Evolutionary conservation across 768 basidiomycete species (phyloP), one percentile per base, ranked within the genome.

Genomic region (Candolleomyces efflorescens): DNA sequence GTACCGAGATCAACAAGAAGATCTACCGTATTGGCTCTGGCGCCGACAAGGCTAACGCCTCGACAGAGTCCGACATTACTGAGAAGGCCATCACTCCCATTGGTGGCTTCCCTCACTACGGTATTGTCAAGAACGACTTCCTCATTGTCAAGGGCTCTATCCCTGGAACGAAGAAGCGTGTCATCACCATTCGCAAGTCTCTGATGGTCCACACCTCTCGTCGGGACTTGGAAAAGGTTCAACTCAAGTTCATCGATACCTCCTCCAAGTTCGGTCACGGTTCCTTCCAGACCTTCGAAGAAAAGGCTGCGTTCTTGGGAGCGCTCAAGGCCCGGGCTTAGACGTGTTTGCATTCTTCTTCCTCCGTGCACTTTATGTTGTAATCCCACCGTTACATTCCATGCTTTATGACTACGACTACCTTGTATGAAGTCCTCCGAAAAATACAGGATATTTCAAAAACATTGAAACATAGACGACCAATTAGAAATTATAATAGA

Each of bases 91-190:
- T 96, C 73, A 98, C 92, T 57, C 97, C 97, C 54, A 84, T 98
- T 86, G 97, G 97, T 80, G 97, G 96, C 71, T 99, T 96, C 89
- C 94, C 94, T 58, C 94, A 97, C 73, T 98, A 98, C 74, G 95
- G 96, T 84, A 83, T 97, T 69, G 90, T 98, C 79, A 95, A 91
- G 84, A 96, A 97, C 82, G 97, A 98, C 74, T 99, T 88, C 83
- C 76, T 99, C 68, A 86, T 99, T 76, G 81, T 98, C 75, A 98
- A 98, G 82, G 96, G 96, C 62, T 94, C 87, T 54, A 82, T 94
- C 63, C 92, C 93, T 59, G 97, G 96, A 66, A 94, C 92, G 72
- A 94, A 92, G 83, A 98, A 98, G 83, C 92, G 97, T 79, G 88
- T 98, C 65, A 83, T 98, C 71, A 98, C 95, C 60, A 86, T 99